Percentiles rank a stretch among this genome's conserved stretches.
These are phyloP conservation scores for Saccharum hybrid DNA, from an alignment of 202 grass and related monocot genomes.

Conservation along the genomic window DNA sequence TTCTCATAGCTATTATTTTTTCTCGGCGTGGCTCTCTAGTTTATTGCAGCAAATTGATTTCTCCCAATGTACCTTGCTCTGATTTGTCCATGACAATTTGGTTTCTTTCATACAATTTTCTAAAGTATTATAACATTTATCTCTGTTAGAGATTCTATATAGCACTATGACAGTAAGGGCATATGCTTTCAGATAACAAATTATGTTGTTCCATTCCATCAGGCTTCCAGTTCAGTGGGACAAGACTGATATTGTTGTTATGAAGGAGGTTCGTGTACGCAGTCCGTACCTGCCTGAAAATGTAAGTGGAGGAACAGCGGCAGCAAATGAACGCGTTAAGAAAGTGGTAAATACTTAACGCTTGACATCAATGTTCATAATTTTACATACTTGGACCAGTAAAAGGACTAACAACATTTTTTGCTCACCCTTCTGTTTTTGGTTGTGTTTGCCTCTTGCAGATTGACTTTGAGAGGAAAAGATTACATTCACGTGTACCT, in stretches of 20 bases:
- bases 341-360: constrained; percentile 82
- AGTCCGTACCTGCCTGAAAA: constrained; percentile 91
- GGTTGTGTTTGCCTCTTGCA: constrained; percentile 38
- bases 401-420: constrained; percentile 19
- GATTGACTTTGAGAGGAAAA: constrained; percentile 97
- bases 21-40: background rate
- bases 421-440: constrained; percentile 20
- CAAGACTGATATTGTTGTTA: constrained; percentile 93
- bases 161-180: background rate
- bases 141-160: constrained; percentile 5
- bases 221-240: constrained; percentile 99
- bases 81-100: constrained; percentile 23
- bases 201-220: constrained; percentile 39
- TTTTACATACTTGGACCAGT: constrained; percentile 13
- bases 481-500: constrained; percentile 68
- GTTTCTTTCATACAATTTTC: background rate
- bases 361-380: constrained; percentile 25
- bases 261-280: constrained; percentile 88
- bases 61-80: background rate
- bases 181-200: constrained; percentile 28
- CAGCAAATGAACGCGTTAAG: constrained; percentile 95
- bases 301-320: constrained; percentile 80
- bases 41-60: constrained; percentile 31
- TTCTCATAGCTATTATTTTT: background rate
- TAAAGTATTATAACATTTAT: background rate